These are phyloP conservation scores for Chalara sp. DNA, from an alignment of 2,329 filamentous ascomycete genomes.

Conservation along the genomic window DNA sequence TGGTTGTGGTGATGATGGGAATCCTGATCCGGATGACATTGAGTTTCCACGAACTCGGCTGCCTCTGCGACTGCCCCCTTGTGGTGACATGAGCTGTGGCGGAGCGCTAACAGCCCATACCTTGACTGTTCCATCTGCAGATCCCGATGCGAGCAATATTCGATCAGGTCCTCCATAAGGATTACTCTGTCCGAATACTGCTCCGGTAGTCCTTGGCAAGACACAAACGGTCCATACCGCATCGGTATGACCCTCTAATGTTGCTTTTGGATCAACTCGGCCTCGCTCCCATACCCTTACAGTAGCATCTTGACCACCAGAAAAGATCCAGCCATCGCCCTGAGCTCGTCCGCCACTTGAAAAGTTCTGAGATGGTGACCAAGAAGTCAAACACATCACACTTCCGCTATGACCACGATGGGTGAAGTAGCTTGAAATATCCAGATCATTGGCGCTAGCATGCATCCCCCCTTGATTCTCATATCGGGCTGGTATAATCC, in stretches of 20 bases:
- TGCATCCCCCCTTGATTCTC: conserved; percentile 49
- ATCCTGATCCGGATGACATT: conserved; percentile 89
- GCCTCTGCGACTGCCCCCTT: conserved; percentile 61
- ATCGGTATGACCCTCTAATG: conserved; percentile 88
- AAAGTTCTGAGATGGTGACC: conserved; percentile 81
- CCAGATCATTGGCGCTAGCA: conserved; percentile 58
- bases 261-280: conserved; percentile 89
- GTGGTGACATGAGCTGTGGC: conserved; percentile 76
- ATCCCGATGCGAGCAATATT: conserved; percentile 84
- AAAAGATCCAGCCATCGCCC: conserved; percentile 98
- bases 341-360: conserved; percentile 80
- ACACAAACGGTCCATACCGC: conserved; percentile 95
- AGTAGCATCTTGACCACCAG: conserved; percentile 88
- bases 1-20: conserved; percentile 83
- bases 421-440: conserved; percentile 90
- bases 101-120: conserved; percentile 93
- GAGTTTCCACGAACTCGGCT: conserved; percentile 84
- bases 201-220: conserved; percentile 72
- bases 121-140: conserved; percentile 84
- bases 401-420: conserved; percentile 90
- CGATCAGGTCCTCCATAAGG: conserved; percentile 77
- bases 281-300: conserved; percentile 94
- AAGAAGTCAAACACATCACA: conserved; percentile 80
- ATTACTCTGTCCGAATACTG: conserved; percentile 70
- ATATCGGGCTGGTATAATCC: conserved; percentile 83